Conservation (phyloP, 164 flowering plant genomes). For the Nelumbo lutea region DNA sequence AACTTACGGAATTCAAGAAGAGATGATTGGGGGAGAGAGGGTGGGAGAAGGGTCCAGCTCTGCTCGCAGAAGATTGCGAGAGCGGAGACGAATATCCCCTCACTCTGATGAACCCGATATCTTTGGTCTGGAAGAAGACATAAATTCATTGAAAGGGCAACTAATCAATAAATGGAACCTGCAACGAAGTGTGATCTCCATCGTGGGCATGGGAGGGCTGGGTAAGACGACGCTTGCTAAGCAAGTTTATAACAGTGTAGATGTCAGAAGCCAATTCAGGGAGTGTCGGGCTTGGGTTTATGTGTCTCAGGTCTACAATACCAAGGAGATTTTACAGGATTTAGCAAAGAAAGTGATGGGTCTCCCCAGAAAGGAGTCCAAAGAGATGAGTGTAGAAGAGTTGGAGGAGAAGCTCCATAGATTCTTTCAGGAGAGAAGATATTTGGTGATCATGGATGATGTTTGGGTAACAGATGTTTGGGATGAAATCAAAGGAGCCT, state of each 20-base stretch:
- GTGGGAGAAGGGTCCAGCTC: background rate
- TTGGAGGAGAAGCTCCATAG: background rate
- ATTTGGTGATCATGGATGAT: conserved; percentile 8
- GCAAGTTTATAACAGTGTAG: background rate
- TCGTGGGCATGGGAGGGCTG: background rate
- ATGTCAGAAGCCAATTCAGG: conserved; percentile 1
- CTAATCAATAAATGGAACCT: background rate
- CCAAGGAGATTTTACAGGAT: conserved; percentile 1
- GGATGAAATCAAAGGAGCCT: background rate
- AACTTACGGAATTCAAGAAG: conserved; percentile 2
- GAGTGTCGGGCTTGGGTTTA: conserved; percentile 1
- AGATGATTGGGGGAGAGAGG: background rate
- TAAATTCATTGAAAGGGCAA: background rate
- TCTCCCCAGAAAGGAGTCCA: no score
- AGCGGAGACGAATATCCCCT: background rate
- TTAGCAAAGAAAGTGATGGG: background rate
- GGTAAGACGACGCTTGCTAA: conserved; percentile 9
- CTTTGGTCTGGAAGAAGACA: background rate
- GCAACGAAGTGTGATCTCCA: background rate
- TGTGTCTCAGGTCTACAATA: conserved; percentile 11
- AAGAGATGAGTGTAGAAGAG: background rate
- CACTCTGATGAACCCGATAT: background rate
- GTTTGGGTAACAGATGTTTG: conserved; percentile 2
- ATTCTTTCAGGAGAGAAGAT: background rate
- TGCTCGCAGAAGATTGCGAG: background rate